phyloP scores from a whole-genome alignment of 805 yeast species.

The Limtongia smithiae region DNA sequence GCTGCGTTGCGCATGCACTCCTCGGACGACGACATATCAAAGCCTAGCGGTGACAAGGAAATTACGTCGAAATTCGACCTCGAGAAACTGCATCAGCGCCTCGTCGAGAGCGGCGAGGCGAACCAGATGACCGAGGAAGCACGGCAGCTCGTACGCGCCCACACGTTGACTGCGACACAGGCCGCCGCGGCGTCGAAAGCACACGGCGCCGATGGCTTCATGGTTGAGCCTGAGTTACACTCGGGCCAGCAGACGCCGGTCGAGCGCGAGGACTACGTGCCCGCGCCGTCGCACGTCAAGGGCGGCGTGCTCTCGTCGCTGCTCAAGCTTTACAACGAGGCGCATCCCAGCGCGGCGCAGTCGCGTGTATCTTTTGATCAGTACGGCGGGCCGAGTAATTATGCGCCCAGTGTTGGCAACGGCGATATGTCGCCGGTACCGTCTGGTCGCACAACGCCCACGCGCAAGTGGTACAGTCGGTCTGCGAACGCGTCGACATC shows the following conservation, averaged over 20 bases:
- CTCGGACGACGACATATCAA: not conserved
- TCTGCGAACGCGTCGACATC: constrained; percentile 31
- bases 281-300: constrained; percentile 64
- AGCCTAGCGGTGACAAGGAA: not conserved
- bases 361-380: constrained; percentile 4
- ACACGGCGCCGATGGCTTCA: constrained; percentile 5
- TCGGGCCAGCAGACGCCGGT: constrained; percentile 25
- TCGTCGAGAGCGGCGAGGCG: constrained; percentile 2
- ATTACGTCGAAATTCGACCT: constrained; percentile 6
- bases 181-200: not conserved
- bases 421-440: constrained; percentile 3
- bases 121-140: constrained; percentile 26
- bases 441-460: constrained; percentile 29
- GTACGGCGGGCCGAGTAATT: not conserved
- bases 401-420: too few species aligned
- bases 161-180: constrained; percentile 9
- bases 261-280: constrained; percentile 45
- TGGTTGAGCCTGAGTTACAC: constrained; percentile 20
- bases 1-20: too few species aligned
- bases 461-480: constrained; percentile 29
- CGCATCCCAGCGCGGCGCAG: constrained; percentile 12
- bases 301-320: constrained; percentile 84
- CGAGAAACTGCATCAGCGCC: constrained; percentile 11
- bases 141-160: constrained; percentile 27
- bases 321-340: constrained; percentile 56